Conservation (phyloP, 1,284 basidiomycete genomes). For the Athelia sp. region DNA sequence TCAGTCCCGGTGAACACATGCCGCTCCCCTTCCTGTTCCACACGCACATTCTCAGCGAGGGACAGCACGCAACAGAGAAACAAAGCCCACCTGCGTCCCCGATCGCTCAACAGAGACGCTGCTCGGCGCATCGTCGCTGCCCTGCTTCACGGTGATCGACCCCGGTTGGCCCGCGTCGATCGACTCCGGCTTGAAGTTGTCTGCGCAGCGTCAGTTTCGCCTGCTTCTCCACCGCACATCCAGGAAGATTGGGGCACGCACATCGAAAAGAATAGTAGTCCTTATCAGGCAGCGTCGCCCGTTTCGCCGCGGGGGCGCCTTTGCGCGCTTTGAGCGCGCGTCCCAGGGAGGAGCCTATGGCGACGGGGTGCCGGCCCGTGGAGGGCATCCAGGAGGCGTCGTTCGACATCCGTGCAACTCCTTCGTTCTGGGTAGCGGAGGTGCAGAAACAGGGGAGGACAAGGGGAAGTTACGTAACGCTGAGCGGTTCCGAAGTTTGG, state of each 20-base stretch:
- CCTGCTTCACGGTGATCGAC: slow-evolving; percentile 51
- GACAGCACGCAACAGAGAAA: background rate
- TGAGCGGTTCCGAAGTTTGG: no score
- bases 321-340: slow-evolving; percentile 59
- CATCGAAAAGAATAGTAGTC: slow-evolving; percentile 73
- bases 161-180: slow-evolving; percentile 62
- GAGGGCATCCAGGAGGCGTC: slow-evolving; percentile 45
- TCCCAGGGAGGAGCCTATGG: slow-evolving; percentile 51
- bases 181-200: slow-evolving; percentile 69
- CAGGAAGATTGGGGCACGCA: slow-evolving; percentile 32
- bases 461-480: no score
- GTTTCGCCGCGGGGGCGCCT: slow-evolving; percentile 36
- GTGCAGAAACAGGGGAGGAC: no score
- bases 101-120: slow-evolving; percentile 57
- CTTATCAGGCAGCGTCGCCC: slow-evolving; percentile 43
- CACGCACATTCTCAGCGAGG: slow-evolving; percentile 4
- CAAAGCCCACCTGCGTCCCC: slow-evolving; percentile 46
- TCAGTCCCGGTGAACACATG: slow-evolving; percentile 55
- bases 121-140: slow-evolving; percentile 37
- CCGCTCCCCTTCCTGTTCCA: slow-evolving; percentile 44
- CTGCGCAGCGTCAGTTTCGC: slow-evolving; percentile 31
- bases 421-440: no score
- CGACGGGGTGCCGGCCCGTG: slow-evolving; percentile 46
- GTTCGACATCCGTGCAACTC: no score
- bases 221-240: background rate